These are phyloP conservation scores for Glycyrrhiza uralensis DNA, from an alignment of 306 rosid species.

Conservation along the genomic window DNA sequence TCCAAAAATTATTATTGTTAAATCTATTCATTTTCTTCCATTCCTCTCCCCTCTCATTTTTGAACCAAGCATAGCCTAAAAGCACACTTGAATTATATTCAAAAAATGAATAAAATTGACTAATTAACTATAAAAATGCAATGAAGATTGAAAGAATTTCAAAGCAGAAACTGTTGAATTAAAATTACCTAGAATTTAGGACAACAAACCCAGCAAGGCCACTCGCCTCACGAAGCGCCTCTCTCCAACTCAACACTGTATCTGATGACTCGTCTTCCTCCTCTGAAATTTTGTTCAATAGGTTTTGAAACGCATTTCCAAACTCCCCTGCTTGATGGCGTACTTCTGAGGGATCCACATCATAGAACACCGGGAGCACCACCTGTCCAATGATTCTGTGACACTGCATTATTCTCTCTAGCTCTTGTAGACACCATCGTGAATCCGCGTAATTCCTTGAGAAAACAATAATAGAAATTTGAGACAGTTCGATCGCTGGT, in stretches of 20 bases:
- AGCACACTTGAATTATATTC: too few relatives aligned
- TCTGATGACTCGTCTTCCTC: not conserved
- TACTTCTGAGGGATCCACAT: not conserved
- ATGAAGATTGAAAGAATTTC: not conserved
- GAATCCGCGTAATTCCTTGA: not conserved
- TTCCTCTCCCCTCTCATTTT: too few relatives aligned
- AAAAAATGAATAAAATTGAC: too few relatives aligned
- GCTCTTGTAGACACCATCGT: not conserved
- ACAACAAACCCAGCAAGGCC: not conserved
- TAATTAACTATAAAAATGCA: too few relatives aligned
- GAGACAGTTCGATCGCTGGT: not conserved
- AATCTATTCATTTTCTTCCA: too few relatives aligned
- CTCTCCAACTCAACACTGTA: not conserved
- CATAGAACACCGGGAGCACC: constrained; percentile 1
- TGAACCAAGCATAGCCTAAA: too few relatives aligned
- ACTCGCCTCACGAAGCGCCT: not conserved
- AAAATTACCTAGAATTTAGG: not conserved
- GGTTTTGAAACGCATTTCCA: not conserved
- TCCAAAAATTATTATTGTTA: too few relatives aligned
- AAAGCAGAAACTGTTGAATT: not conserved
- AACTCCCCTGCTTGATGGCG: not conserved
- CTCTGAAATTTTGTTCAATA: not conserved
- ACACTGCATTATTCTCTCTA: not conserved
- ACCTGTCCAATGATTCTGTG: not conserved
- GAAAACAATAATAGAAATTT: not conserved